These are phyloP conservation scores for Ceratocystis papillata DNA, from an alignment of 2,329 filamentous ascomycete species.

Conservation along the genomic window DNA sequence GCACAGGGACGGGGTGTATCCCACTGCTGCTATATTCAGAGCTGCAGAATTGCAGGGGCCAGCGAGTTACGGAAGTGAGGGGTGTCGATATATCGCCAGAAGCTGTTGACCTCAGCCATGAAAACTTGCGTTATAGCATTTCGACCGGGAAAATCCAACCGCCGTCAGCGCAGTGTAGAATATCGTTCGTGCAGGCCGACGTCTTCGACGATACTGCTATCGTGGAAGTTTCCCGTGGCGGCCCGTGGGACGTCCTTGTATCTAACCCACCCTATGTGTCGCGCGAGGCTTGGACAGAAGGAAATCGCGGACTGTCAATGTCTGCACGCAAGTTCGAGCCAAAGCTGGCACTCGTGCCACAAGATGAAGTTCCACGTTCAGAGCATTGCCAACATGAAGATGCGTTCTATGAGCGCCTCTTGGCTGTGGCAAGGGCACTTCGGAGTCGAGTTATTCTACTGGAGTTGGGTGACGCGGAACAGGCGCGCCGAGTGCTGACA, in stretches of 20 bases:
- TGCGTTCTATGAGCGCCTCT: slow-evolving; percentile 57
- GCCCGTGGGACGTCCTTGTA: slow-evolving; percentile 54
- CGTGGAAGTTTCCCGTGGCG: slow-evolving; percentile 25
- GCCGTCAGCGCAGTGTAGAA: slow-evolving; percentile 26
- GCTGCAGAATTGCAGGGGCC: slow-evolving; percentile 36
- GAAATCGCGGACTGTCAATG: slow-evolving; percentile 43
- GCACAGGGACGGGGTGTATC: slow-evolving; percentile 86
- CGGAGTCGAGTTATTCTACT: slow-evolving; percentile 49
- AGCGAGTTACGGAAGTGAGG: slow-evolving; percentile 39
- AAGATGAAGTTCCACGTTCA: slow-evolving; percentile 29
- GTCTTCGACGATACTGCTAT: slow-evolving; percentile 39
- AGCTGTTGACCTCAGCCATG: slow-evolving; percentile 54
- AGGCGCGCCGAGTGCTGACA: slow-evolving; percentile 51
- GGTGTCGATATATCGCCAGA: slow-evolving; percentile 62
- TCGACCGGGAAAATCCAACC: slow-evolving; percentile 25
- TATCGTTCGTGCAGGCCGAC: slow-evolving; percentile 41
- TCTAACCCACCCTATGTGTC: slow-evolving; percentile 93
- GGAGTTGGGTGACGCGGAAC: slow-evolving; percentile 59
- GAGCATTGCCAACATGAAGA: slow-evolving; percentile 35
- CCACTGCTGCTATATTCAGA: slow-evolving; percentile 61
- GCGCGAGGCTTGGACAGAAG: slow-evolving; percentile 34
- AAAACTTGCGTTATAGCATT: slow-evolving; percentile 51
- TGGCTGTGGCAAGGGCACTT: slow-evolving; percentile 43
- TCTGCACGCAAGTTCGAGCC: slow-evolving; percentile 80
- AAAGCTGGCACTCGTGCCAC: slow-evolving; percentile 60